A percentile compares a stretch with the other conserved stretches of the same genome.
Conservation (phyloP, 1,284 basidiomycete species). For the Moesziomyces globuligerus region DNA sequence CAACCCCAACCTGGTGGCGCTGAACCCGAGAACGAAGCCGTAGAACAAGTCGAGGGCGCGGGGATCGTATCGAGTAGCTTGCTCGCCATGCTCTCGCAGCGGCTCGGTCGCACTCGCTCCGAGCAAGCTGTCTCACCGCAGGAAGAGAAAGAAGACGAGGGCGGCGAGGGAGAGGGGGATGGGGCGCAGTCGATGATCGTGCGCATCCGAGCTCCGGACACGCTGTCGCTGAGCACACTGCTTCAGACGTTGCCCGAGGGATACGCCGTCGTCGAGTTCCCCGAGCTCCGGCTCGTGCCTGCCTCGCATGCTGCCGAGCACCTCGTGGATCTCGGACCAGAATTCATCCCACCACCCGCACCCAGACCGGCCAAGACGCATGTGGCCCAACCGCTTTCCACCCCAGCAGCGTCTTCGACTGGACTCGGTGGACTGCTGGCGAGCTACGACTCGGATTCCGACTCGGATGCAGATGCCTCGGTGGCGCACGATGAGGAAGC, state of each 20-base stretch:
- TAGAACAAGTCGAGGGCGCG: not conserved
- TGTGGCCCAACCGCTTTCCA: too few species aligned
- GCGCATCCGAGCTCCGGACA: not conserved
- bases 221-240: slow-evolving; percentile 6
- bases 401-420: not conserved
- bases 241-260: slow-evolving; percentile 16
- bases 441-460: slow-evolving; percentile 20
- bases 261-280: slow-evolving; percentile 24
- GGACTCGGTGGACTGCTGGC: slow-evolving; percentile 11
- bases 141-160: not conserved
- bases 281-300: slow-evolving; percentile 13
- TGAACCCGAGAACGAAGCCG: not conserved
- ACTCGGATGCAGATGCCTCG: not conserved
- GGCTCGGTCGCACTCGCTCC: slow-evolving; percentile 6
- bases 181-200: slow-evolving; percentile 6
- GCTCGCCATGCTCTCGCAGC: slow-evolving; percentile 14
- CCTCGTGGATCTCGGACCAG: not conserved
- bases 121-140: not conserved
- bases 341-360: not conserved
- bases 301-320: not conserved
- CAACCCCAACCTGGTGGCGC: too few species aligned
- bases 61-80: slow-evolving; percentile 23
- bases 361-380: not conserved
- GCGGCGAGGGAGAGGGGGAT: too few species aligned
- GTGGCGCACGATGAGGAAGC: not conserved